Evolutionary conservation across 2,329 filamentous ascomycete species (phyloP), one percentile per base, ranked within the genome.

Genomic region (Ceratocystis cubensis): DNA sequence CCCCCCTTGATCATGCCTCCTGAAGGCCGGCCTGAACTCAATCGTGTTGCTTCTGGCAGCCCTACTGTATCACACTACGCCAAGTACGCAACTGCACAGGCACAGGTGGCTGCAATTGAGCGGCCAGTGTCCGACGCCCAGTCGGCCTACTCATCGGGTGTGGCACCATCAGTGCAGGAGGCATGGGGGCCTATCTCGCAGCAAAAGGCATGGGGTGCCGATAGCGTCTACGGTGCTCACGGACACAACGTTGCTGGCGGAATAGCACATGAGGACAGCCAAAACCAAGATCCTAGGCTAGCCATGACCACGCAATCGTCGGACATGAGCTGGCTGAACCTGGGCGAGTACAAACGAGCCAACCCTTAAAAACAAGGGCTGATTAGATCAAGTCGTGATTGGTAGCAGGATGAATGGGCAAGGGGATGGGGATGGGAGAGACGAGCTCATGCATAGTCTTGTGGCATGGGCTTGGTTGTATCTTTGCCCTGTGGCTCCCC

Each of bases 301-400:
- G 41, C 66, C 41, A 44, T 37, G n/a, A 45, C 63, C 46, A 20
- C 41, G n/a, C 78, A 77, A 5, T 80, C 81, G 13, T 81, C 80
- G 63, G 88, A 91, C 74, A 89, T 91, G 86, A 89, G 87, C 75
- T 92, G 88, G 88, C 76, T 92, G 69, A 91, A 91, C 72, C 79
- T 91, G 20, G 85, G 84, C 61, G 81, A 82, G 37, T 69, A 69
- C 46, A 65, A 61, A n/a, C 67, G 68, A 15, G 59, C 41, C 30
- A 57, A 57, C 30, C 50, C 45, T 20, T 69, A 65, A 69, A 69
- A 50, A 37, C 28, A 37, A 30, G 22, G 48, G n/a, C 17, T 37
- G n/a, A 28, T 45, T 25, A 46, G 62, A 57, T 57, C 22, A 30
- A 30, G 22, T 15, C 22, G 30, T 30, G 53, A 17, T 30, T 37